phyloP scores from a whole-genome alignment of 1,284 basidiomycete species.

The Paramarasmius palmivorus region DNA sequence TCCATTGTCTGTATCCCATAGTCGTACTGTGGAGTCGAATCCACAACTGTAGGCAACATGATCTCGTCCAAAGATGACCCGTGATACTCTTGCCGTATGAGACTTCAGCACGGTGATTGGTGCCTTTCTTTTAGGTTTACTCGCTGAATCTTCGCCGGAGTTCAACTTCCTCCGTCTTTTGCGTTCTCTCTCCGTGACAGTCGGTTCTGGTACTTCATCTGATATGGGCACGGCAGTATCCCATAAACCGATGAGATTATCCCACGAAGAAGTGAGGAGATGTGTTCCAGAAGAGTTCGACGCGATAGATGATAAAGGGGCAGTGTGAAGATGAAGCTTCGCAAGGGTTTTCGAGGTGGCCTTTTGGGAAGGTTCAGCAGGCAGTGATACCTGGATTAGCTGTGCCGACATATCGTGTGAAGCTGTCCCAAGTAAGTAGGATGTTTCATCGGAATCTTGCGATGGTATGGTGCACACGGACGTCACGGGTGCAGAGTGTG shows the following conservation, averaged over 20 bases:
- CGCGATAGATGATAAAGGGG: slow-evolving; percentile 68
- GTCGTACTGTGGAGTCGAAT: slow-evolving; percentile 74
- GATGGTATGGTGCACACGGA: slow-evolving; percentile 64
- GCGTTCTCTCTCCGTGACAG: slow-evolving; percentile 36
- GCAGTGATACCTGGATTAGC: slow-evolving; percentile 53
- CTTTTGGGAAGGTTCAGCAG: slow-evolving; percentile 23
- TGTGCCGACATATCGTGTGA: slow-evolving; percentile 83
- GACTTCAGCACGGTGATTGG: slow-evolving; percentile 70
- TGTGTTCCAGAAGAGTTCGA: slow-evolving; percentile 54
- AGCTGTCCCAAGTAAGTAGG: slow-evolving; percentile 70
- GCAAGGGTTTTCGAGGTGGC: slow-evolving; percentile 45
- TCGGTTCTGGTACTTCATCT: slow-evolving; percentile 58
- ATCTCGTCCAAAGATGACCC: slow-evolving; percentile 49
- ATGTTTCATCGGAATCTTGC: slow-evolving; percentile 32
- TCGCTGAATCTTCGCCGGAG: slow-evolving; percentile 24
- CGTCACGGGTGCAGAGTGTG: slow-evolving; percentile 73
- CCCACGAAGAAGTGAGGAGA: slow-evolving; percentile 80
- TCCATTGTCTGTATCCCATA: slow-evolving; percentile 73
- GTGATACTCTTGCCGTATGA: slow-evolving; percentile 74
- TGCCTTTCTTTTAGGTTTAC: slow-evolving; percentile 52
- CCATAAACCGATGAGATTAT: slow-evolving; percentile 80
- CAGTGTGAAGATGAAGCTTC: slow-evolving; percentile 75
- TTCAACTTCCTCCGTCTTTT: slow-evolving; percentile 58
- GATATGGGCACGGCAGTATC: slow-evolving; percentile 58
- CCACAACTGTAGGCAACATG: slow-evolving; percentile 66